Base-by-base conservation (phyloP, 352 stramenopile genomes). In the Globisporangium alternatum region DNA sequence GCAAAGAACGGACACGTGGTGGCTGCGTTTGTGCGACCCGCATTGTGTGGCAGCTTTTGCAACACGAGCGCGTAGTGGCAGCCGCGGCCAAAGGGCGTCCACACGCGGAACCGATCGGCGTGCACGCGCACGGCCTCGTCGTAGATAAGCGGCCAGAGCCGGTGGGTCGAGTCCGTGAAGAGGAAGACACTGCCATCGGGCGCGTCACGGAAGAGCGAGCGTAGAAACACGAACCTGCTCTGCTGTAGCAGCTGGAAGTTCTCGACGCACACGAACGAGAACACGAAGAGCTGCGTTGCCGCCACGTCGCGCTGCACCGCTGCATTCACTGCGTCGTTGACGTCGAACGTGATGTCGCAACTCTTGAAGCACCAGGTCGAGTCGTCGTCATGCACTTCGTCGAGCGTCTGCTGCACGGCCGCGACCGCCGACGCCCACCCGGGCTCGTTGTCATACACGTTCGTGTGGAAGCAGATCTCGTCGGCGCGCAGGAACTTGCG, bases 181-280 rank as follows among this genome's bases (percentile, higher is more conserved):
- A 89, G 67, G 31, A 91, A 88, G 51, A 74, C 71, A 61, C 77
- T 87, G 43, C 68, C 74, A 2, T 67, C 45, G 6, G 33, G 58
- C 22, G 78, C 76, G 19, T 64, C 37, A 1, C 33, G 19, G 19
- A 91, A 88, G 1, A 91, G 69, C 44, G 77, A 81, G 13, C 75
- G 78, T 0, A 91, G 60, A 43, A 91, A 89, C 4, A 65, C 56
- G 58, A 77, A 91, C 25, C 69, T 53, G 52, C 67, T 81, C 54
- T 78, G 63, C 22, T 70, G 67, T 3, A 91, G 67, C 15, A 89
- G 66, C 49, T 69, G 76, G 22, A 81, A 88, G 57, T 89, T 91
- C 55, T 91, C 82, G 33, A 88, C 82, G 53, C 80, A 89, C 41
- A 91, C 82, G 57, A 91, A 91, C 7, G 80, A 82, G 41, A 91